phyloP scores from a whole-genome alignment of 1,139 yeast genomes.

The Spathaspora jeffriesii region DNA sequence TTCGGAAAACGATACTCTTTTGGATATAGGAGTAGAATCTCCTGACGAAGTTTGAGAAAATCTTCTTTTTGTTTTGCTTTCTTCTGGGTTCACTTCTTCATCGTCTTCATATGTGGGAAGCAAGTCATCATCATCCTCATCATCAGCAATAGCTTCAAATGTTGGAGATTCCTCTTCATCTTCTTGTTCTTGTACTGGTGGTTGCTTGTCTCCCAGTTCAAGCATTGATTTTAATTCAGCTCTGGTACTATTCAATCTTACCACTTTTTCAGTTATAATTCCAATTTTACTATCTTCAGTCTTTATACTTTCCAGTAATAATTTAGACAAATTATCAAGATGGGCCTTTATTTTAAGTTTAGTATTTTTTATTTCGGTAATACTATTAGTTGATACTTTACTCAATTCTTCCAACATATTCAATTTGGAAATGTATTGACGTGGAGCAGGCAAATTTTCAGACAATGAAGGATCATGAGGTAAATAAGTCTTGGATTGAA shows the following conservation, averaged over 20 bases:
- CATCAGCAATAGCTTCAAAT: slow-evolving; percentile 6
- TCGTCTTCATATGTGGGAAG: slow-evolving; percentile 33
- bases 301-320: slow-evolving; percentile 41
- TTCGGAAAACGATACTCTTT: slow-evolving; percentile 47
- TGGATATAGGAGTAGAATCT: slow-evolving; percentile 28
- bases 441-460: slow-evolving; percentile 54
- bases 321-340: slow-evolving; percentile 40
- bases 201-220: slow-evolving; percentile 20
- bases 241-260: slow-evolving; percentile 38
- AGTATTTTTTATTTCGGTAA: slow-evolving; percentile 38
- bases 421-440: slow-evolving; percentile 46
- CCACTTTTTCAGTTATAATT: slow-evolving; percentile 41
- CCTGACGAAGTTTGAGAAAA: slow-evolving; percentile 24
- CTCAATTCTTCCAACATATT: slow-evolving; percentile 45
- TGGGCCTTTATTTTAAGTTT: slow-evolving; percentile 41
- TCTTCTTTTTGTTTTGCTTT: slow-evolving; percentile 17
- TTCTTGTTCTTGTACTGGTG: slow-evolving; percentile 13
- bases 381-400: slow-evolving; percentile 31
- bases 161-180: slow-evolving; percentile 14
- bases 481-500: slow-evolving; percentile 43
- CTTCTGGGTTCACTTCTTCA: slow-evolving; percentile 15
- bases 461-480: slow-evolving; percentile 40
- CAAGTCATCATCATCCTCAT: slow-evolving; percentile 19
- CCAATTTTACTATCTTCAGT: slow-evolving; percentile 44
- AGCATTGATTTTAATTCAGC: slow-evolving; percentile 47